Percentiles rank a stretch among this genome's conserved stretches.
These are phyloP conservation scores for Colletotrichum lentis DNA, from an alignment of 2,329 filamentous ascomycete genomes.

Conservation along the genomic window DNA sequence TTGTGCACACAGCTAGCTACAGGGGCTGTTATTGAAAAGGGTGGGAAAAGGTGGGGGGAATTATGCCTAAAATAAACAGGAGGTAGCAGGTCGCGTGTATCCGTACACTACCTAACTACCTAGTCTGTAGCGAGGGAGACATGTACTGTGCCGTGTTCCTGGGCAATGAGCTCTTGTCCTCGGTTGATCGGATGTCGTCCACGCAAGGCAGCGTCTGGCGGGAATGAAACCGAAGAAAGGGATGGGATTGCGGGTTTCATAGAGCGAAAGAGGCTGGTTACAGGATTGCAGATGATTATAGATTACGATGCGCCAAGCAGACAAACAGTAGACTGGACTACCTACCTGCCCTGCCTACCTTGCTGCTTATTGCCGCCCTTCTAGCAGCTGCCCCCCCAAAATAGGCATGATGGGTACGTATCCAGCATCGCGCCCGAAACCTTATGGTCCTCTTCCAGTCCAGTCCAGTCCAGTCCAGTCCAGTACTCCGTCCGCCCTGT, in stretches of 20 bases:
- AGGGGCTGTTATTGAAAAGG: background rate
- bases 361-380: no score
- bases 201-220: constrained; percentile 21
- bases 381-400: constrained; percentile 25
- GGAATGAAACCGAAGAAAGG: constrained; percentile 14
- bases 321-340: background rate
- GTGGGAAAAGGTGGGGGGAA: no score
- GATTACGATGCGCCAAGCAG: background rate
- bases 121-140: no score
- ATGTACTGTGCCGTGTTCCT: constrained; percentile 1
- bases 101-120: no score
- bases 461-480: constrained; percentile 18
- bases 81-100: background rate
- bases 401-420: constrained; percentile 16
- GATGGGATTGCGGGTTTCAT: background rate
- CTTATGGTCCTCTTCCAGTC: constrained; percentile 23
- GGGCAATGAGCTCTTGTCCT: constrained; percentile 5
- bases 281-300: background rate
- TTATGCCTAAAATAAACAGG: constrained; percentile 16
- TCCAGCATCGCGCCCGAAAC: constrained; percentile 4
- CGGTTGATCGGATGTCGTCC: constrained; percentile 17
- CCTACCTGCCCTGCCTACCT: no score
- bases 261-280: background rate
- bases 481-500: no score
- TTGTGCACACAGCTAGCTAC: background rate